phyloP scores from a whole-genome alignment of 306 rosid genomes.

The Elaeagnus macrophylla region DNA sequence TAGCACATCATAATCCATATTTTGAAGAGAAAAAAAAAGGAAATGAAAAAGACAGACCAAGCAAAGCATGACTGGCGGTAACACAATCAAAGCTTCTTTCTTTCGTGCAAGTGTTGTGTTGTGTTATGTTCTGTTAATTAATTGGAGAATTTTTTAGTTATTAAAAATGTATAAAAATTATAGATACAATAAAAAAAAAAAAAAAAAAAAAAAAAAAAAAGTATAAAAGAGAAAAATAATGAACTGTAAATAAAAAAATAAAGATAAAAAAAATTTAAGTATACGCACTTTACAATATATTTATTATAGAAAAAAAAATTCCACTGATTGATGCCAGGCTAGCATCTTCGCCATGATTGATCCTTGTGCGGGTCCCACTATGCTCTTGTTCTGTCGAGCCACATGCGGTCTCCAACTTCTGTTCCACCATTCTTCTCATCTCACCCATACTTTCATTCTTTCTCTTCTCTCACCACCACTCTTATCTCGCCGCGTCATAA shows the following conservation, averaged over 20 bases:
- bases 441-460: constrained; percentile 10
- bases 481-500: background rate
- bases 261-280: too few species aligned
- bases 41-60: background rate
- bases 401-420: constrained; percentile 45
- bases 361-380: constrained; percentile 34
- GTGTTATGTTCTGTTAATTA: constrained; percentile 40
- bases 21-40: too few species aligned
- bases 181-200: too few species aligned
- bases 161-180: too few species aligned
- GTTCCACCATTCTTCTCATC: constrained; percentile 8
- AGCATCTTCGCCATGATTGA: constrained; percentile 52
- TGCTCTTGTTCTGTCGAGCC: constrained; percentile 47
- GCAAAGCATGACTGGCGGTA: constrained; percentile 13
- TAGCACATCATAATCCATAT: too few species aligned
- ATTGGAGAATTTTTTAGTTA: too few species aligned
- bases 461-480: too few species aligned
- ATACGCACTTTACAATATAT: too few species aligned
- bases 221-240: too few species aligned
- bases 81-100: background rate
- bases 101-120: constrained; percentile 1
- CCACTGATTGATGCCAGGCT: constrained; percentile 74
- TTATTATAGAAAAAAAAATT: too few species aligned
- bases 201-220: too few species aligned
- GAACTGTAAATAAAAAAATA: too few species aligned